Conservation (phyloP, 306 rosid species). For the Dryas drummondii region DNA sequence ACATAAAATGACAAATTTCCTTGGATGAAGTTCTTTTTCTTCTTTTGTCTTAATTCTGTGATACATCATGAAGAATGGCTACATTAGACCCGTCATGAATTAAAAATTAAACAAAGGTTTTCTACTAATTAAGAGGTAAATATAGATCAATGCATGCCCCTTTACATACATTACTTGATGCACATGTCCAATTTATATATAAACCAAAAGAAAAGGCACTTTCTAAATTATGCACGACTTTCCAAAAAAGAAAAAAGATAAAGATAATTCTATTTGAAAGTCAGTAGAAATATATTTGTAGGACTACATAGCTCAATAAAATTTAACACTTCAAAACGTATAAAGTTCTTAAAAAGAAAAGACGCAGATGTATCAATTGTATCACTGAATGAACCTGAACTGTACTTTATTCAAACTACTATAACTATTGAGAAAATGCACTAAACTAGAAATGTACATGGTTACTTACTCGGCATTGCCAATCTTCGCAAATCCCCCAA, state of each 20-base stretch:
- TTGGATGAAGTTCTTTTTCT: not conserved
- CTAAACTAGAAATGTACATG: slow-evolving; percentile 2
- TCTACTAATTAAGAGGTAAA: not conserved
- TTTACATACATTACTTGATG: too few species aligned
- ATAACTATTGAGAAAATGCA: too few species aligned
- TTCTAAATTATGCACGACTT: too few species aligned
- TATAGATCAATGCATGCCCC: too few species aligned
- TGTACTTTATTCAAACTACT: not conserved
- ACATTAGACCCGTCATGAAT: not conserved
- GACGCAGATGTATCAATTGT: not conserved
- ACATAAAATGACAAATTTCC: not conserved
- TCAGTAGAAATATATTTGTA: too few species aligned
- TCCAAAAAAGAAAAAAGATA: too few species aligned
- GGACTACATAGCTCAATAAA: too few species aligned
- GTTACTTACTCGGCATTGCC: slow-evolving; percentile 80
- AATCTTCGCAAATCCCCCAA: slow-evolving; percentile 80
- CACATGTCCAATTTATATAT: too few species aligned
- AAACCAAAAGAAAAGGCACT: too few species aligned
- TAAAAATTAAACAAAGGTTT: not conserved
- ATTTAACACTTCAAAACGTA: not conserved
- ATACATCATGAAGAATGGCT: not conserved
- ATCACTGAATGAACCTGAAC: not conserved
- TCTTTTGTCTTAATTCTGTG: not conserved
- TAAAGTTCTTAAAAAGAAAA: not conserved
- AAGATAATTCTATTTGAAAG: too few species aligned